Conservation (phyloP, 306 rosid genomes). For the Canavalia gladiata region DNA sequence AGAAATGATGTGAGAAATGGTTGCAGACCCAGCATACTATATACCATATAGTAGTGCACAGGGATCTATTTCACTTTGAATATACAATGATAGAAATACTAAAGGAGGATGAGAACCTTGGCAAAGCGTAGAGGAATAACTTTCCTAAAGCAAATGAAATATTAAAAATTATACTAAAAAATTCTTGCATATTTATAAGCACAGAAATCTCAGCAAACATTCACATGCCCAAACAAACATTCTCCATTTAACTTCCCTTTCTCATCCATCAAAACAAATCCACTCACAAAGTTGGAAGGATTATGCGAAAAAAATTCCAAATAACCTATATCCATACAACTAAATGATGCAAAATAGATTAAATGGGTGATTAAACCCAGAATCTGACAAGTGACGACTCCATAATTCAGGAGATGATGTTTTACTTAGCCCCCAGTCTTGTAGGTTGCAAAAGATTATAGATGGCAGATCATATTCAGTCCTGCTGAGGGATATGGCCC, state of each 20-base stretch:
- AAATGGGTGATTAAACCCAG: background rate
- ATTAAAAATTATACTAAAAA: background rate
- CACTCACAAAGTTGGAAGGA: background rate
- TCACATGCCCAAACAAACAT: background rate
- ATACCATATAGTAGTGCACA: background rate
- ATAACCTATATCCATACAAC: background rate
- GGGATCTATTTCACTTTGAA: constrained; percentile 26
- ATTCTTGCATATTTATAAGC: background rate
- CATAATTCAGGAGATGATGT: background rate
- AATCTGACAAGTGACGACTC: background rate
- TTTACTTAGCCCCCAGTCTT: background rate
- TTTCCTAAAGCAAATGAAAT: background rate
- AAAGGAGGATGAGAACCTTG: constrained; percentile 10
- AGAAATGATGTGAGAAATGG: background rate
- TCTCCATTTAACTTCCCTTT: background rate
- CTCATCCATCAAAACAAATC: constrained; percentile 13
- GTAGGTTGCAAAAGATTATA: background rate
- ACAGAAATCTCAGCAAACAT: background rate
- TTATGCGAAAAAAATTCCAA: background rate
- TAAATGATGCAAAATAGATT: background rate
- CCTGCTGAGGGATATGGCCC: too few species aligned
- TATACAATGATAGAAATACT: constrained; percentile 5
- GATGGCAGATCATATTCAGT: background rate
- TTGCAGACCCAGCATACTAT: background rate
- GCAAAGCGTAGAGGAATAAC: background rate